phyloP scores from a whole-genome alignment of 352 stramenopile genomes.

The Pythium brachiatum region DNA sequence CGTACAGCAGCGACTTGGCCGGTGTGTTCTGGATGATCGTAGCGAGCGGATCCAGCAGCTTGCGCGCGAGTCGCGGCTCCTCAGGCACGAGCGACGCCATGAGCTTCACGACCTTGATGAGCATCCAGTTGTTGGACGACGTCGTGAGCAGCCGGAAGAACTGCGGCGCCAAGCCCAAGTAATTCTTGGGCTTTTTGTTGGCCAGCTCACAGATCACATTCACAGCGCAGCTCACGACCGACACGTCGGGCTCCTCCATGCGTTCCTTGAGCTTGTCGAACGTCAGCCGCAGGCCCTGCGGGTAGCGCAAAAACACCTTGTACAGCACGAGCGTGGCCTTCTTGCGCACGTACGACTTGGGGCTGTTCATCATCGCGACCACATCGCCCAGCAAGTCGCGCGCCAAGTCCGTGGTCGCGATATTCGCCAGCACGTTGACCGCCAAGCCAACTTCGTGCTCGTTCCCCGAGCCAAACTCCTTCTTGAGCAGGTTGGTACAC shows the following conservation, averaged over 20 bases:
- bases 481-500: slow-evolving; percentile 98
- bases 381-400: slow-evolving; percentile 92
- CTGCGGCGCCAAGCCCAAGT: slow-evolving; percentile 95
- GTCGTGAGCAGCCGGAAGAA: slow-evolving; percentile 99
- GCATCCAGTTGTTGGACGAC: slow-evolving; percentile 99
- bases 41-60: slow-evolving; percentile 96
- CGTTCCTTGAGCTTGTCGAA: slow-evolving; percentile 97
- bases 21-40: slow-evolving; percentile 97
- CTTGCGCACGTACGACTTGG: slow-evolving; percentile 97
- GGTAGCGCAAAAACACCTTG: slow-evolving; percentile 99
- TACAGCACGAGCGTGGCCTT: slow-evolving; percentile 98
- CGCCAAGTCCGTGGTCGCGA: slow-evolving; percentile 96
- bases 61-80: slow-evolving; percentile 96
- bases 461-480: slow-evolving; percentile 91
- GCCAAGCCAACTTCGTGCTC: slow-evolving; percentile 97
- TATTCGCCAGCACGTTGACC: slow-evolving; percentile 99
- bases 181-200: slow-evolving; percentile 99
- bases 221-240: slow-evolving; percentile 96
- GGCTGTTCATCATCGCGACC: slow-evolving; percentile 90
- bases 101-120: slow-evolving; percentile 99
- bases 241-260: slow-evolving; percentile 95
- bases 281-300: slow-evolving; percentile 95
- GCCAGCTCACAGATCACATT: slow-evolving; percentile 99
- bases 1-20: slow-evolving; percentile 98
- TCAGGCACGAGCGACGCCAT: slow-evolving; percentile 96